These are phyloP conservation scores for Pythium guiyangense DNA, from an alignment of 352 stramenopile genomes.

Conservation along the genomic window DNA sequence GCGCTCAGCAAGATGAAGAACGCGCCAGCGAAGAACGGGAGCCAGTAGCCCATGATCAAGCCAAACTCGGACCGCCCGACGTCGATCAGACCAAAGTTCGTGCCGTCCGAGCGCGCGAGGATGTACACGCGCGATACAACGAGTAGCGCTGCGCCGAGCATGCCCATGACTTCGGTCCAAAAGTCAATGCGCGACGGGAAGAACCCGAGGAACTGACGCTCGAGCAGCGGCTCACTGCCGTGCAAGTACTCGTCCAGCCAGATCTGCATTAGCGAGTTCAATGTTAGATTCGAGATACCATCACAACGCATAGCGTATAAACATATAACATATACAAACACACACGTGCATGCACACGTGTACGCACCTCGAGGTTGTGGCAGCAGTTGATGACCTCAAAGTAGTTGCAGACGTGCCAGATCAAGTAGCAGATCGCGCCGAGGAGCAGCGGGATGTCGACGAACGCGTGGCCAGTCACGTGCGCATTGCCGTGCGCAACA, in stretches of 20 bases:
- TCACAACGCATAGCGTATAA: no score
- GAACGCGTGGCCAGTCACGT: conserved; percentile 26
- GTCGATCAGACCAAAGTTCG: conserved; percentile 76
- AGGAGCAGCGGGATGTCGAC: conserved; percentile 64
- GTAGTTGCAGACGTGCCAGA: conserved; percentile 63
- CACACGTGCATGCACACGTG: background rate
- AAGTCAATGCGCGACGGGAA: conserved; percentile 84
- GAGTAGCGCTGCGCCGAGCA: conserved; percentile 58
- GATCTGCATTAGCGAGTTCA: conserved; percentile 22
- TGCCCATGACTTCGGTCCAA: conserved; percentile 54
- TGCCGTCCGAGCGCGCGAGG: conserved; percentile 38
- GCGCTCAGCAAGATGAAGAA: conserved; percentile 70
- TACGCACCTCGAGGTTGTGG: conserved; percentile 68
- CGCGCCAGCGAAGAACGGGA: conserved; percentile 77
- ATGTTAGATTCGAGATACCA: no score
- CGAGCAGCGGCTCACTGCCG: conserved; percentile 57
- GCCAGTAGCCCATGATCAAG: conserved; percentile 77
- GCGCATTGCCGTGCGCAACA: conserved; percentile 31
- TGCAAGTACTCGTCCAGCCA: conserved; percentile 86
- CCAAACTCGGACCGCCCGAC: conserved; percentile 54
- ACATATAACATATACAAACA: background rate
- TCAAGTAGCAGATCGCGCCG: conserved; percentile 50
- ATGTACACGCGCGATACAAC: conserved; percentile 57
- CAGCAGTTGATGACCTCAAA: conserved; percentile 87
- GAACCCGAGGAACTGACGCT: conserved; percentile 66